Conservation (phyloP, 1,284 basidiomycete species). For the Ganoderma sp. region DNA sequence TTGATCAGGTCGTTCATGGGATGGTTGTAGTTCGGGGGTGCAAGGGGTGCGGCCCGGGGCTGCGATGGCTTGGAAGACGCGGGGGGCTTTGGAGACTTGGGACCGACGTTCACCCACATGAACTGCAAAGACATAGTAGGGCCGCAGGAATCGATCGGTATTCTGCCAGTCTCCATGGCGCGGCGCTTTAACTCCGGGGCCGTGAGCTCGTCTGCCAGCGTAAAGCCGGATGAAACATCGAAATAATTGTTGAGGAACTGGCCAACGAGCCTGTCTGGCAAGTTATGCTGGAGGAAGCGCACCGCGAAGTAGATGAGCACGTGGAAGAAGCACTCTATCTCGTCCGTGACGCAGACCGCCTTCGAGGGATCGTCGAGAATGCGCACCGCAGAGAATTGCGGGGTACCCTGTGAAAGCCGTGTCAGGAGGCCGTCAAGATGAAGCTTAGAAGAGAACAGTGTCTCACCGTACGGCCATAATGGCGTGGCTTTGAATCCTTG, state of each 20-base stretch:
- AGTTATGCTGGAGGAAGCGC: conserved; percentile 17
- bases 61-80: too few relatives aligned
- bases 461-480: conserved; percentile 19
- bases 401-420: conserved; percentile 14
- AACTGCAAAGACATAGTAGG: neutral
- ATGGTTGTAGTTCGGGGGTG: conserved; percentile 1
- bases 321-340: conserved; percentile 25
- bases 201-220: neutral
- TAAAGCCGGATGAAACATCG: neutral
- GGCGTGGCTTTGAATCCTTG: neutral
- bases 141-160: neutral
- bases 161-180: neutral
- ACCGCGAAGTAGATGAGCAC: conserved; percentile 20
- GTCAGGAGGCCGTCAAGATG: neutral
- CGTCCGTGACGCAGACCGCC: conserved; percentile 11
- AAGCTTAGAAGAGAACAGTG: too few relatives aligned
- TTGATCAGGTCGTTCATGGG: conserved; percentile 2
- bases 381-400: conserved; percentile 21
- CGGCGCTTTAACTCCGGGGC: neutral
- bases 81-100: too few relatives aligned
- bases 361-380: conserved; percentile 5
- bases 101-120: neutral
- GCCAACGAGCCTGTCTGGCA: too few relatives aligned
- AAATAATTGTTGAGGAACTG: conserved; percentile 20
- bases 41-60: neutral